These are phyloP conservation scores for Phallus indusiatus DNA, from an alignment of 768 basidiomycete species.

Conservation along the genomic window DNA sequence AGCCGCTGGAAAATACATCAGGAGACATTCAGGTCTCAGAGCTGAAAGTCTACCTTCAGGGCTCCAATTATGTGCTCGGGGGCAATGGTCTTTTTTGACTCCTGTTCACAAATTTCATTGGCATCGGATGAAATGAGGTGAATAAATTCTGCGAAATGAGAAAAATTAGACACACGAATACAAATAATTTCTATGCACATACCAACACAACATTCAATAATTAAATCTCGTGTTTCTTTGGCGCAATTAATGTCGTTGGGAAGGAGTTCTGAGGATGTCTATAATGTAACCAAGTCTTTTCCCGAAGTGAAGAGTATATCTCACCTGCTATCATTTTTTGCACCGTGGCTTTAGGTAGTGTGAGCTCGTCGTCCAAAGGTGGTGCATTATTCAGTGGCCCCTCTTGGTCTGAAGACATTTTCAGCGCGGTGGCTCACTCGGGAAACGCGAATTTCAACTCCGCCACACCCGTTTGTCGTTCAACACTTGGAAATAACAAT, in stretches of 20 bases:
- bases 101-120: constrained; percentile 96
- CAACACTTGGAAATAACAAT: neutral
- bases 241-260: constrained; percentile 82
- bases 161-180: neutral
- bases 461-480: neutral
- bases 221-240: constrained; percentile 93
- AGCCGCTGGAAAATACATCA: constrained; percentile 50
- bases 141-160: constrained; percentile 73
- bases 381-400: constrained; percentile 54
- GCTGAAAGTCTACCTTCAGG: constrained; percentile 52
- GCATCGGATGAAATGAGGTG: constrained; percentile 95
- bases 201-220: constrained; percentile 99
- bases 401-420: constrained; percentile 83
- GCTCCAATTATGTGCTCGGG: constrained; percentile 95
- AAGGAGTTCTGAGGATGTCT: constrained; percentile 57
- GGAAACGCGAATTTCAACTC: constrained; percentile 8
- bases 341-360: constrained; percentile 94
- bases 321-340: constrained; percentile 92
- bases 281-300: neutral
- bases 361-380: constrained; percentile 82
- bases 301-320: constrained; percentile 8
- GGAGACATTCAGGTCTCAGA: constrained; percentile 1
- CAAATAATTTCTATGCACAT: constrained; percentile 15
- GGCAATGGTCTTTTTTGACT: constrained; percentile 97
- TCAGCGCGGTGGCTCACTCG: constrained; percentile 7